phyloP scores from a whole-genome alignment of 108 stramenopile species.

The Nitzschia sp. region DNA sequence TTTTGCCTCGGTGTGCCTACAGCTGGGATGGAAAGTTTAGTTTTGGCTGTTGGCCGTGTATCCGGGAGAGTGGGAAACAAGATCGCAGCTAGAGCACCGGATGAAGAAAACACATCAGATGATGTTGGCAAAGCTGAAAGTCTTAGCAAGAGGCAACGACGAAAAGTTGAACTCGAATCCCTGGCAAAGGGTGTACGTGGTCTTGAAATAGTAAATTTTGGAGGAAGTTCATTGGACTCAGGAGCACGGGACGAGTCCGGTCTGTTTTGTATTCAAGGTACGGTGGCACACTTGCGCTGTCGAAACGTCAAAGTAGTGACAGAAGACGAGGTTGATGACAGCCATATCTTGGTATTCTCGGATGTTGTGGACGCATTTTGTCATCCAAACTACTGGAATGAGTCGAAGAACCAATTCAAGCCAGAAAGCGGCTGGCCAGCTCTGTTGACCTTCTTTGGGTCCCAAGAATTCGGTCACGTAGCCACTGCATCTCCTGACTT shows the following conservation, averaged over 20 bases:
- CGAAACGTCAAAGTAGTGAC: constrained; percentile 6
- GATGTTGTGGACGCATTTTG: constrained; percentile 54
- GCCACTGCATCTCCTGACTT: not conserved
- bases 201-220: constrained; percentile 35
- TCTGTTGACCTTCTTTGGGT: constrained; percentile 69
- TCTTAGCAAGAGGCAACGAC: constrained; percentile 34
- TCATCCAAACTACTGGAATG: constrained; percentile 57
- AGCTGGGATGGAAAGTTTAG: constrained; percentile 57
- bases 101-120: not conserved
- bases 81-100: constrained; percentile 14
- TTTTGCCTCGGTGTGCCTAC: constrained; percentile 60
- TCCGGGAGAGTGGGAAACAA: constrained; percentile 56
- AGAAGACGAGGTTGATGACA: constrained; percentile 39
- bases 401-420: constrained; percentile 47
- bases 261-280: constrained; percentile 57
- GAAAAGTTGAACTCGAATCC: constrained; percentile 31
- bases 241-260: not conserved
- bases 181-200: constrained; percentile 40
- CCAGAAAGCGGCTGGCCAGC: constrained; percentile 40
- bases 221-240: not conserved
- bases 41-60: constrained; percentile 46
- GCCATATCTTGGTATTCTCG: constrained; percentile 55
- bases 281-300: constrained; percentile 56
- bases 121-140: not conserved
- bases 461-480: constrained; percentile 66